phyloP scores from a whole-genome alignment of 805 yeast species.

The Saccharomycodes ludwigii region DNA sequence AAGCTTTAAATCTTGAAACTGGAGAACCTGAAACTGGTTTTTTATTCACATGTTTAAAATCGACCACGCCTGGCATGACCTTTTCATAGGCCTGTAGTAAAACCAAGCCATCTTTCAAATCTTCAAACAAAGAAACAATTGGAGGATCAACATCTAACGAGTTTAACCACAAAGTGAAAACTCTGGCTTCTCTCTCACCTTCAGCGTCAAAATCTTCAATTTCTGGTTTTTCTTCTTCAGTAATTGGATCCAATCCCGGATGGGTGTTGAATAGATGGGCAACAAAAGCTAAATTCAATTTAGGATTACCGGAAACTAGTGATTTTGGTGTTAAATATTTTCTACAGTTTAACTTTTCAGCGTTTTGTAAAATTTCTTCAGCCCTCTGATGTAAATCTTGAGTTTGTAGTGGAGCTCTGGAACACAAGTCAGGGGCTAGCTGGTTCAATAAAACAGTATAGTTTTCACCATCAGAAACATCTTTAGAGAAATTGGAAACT shows the following conservation, averaged over 20 bases:
- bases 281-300: slow-evolving; percentile 90
- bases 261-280: slow-evolving; percentile 94
- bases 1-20: slow-evolving; percentile 81
- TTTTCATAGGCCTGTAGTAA: slow-evolving; percentile 89
- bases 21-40: slow-evolving; percentile 67
- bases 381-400: slow-evolving; percentile 69
- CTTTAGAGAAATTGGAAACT: slow-evolving; percentile 75
- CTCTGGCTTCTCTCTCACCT: slow-evolving; percentile 98
- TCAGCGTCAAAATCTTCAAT: slow-evolving; percentile 98
- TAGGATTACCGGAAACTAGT: slow-evolving; percentile 91
- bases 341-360: slow-evolving; percentile 85
- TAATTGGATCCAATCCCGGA: slow-evolving; percentile 94
- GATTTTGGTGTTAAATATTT: slow-evolving; percentile 91
- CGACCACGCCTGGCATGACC: slow-evolving; percentile 87
- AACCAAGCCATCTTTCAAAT: slow-evolving; percentile 83
- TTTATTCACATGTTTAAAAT: slow-evolving; percentile 69
- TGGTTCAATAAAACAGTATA: slow-evolving; percentile 85
- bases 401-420: slow-evolving; percentile 71
- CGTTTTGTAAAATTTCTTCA: slow-evolving; percentile 71
- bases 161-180: slow-evolving; percentile 94
- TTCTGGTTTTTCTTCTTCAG: slow-evolving; percentile 82
- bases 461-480: slow-evolving; percentile 90
- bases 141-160: slow-evolving; percentile 94
- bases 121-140: slow-evolving; percentile 83
- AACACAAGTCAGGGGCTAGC: slow-evolving; percentile 73